These are phyloP conservation scores for Talaromyces verruculosus DNA, from an alignment of 2,329 filamentous ascomycete genomes.

Conservation along the genomic window DNA sequence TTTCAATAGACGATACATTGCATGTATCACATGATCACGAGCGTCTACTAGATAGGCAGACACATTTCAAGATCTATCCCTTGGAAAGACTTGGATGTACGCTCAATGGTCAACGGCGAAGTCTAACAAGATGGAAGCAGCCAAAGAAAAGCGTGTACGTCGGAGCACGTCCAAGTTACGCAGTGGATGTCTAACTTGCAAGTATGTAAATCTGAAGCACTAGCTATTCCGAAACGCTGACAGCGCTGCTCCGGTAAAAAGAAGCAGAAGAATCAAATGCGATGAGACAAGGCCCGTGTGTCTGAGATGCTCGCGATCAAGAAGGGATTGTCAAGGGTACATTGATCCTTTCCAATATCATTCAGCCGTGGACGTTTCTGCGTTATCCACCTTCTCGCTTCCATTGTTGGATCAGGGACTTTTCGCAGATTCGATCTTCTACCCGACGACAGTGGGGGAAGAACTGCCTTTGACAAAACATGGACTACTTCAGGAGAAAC, in stretches of 20 bases:
- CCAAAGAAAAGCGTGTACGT: neutral
- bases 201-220: neutral
- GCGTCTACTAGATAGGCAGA: neutral
- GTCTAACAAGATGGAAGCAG: neutral
- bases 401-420: neutral
- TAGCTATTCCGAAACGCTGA: neutral
- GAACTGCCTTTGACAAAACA: neutral
- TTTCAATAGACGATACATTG: neutral
- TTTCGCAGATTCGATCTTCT: neutral
- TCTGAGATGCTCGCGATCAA: slow-evolving; percentile 4
- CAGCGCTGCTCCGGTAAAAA: neutral
- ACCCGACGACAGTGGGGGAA: neutral
- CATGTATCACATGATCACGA: neutral
- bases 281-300: slow-evolving; percentile 5
- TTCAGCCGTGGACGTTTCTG: neutral
- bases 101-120: neutral
- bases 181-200: slow-evolving; percentile 10
- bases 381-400: neutral
- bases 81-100: neutral
- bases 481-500: neutral
- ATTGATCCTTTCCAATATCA: slow-evolving; percentile 6
- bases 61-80: neutral
- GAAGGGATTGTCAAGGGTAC: neutral
- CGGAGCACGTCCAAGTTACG: neutral
- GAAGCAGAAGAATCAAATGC: slow-evolving; percentile 7